These are phyloP conservation scores for Tuber melanosporum DNA, from an alignment of 495 filamentous ascomycete species.

Conservation along the genomic window DNA sequence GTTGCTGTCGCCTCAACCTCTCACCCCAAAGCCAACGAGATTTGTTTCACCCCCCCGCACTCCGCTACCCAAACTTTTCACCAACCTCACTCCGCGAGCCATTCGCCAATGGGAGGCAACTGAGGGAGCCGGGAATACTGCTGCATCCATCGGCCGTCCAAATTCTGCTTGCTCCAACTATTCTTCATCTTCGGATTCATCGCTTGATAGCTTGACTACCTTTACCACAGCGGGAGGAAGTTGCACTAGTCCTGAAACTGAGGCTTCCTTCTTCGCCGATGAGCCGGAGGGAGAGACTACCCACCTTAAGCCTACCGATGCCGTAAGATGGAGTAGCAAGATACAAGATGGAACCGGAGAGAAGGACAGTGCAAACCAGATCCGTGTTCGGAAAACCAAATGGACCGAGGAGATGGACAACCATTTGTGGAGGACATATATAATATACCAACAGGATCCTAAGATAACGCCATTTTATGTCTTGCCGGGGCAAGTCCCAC, in stretches of 20 bases:
- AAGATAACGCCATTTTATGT: conserved; percentile 90
- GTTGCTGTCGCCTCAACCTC: conserved; percentile 40
- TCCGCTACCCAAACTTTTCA: conserved; percentile 54
- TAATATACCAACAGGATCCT: conserved; percentile 81
- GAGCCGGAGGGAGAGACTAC: not conserved
- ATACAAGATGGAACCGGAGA: not conserved
- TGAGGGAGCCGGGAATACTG: conserved; percentile 40
- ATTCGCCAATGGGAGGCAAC: conserved; percentile 35
- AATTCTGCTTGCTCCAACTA: conserved; percentile 56
- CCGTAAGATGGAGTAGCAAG: not conserved
- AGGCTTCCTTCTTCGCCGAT: conserved; percentile 15
- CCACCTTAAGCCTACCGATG: not conserved
- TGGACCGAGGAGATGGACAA: conserved; percentile 91
- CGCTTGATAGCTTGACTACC: conserved; percentile 58
- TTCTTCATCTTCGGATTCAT: conserved; percentile 66
- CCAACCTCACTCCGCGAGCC: conserved; percentile 43
- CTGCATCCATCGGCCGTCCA: conserved; percentile 50
- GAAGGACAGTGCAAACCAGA: conserved; percentile 13
- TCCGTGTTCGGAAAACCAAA: conserved; percentile 38
- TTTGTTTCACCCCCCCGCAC: conserved; percentile 57
- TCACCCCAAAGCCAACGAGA: conserved; percentile 40
- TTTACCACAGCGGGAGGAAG: conserved; percentile 60
- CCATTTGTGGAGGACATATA: conserved; percentile 87
- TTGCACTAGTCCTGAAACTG: conserved; percentile 58
- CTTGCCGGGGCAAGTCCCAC: conserved; percentile 77